These are phyloP conservation scores for Tulasnella sp. DNA, from an alignment of 768 basidiomycete genomes.

Conservation along the genomic window DNA sequence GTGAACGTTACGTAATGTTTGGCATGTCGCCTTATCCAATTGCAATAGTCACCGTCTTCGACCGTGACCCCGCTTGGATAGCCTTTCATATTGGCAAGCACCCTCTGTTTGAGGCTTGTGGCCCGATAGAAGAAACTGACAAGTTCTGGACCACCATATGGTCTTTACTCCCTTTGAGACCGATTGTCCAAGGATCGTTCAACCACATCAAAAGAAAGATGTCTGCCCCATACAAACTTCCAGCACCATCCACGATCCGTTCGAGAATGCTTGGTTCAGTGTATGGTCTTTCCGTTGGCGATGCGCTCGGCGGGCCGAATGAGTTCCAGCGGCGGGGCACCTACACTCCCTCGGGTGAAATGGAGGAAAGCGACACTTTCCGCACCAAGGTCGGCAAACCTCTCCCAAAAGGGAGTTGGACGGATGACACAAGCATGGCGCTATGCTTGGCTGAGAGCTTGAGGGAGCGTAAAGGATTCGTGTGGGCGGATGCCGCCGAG, in stretches of 20 bases:
- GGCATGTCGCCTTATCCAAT: no score
- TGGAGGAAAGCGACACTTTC: slow-evolving; percentile 27
- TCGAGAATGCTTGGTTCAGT: slow-evolving; percentile 30
- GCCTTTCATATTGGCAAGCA: no score
- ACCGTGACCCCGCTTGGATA: no score
- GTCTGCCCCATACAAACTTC: not conserved
- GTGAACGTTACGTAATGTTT: no score
- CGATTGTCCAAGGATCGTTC: not conserved
- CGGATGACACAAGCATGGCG: slow-evolving; percentile 30
- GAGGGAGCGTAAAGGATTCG: slow-evolving; percentile 8
- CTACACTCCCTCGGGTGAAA: slow-evolving; percentile 19
- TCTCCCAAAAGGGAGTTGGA: slow-evolving; percentile 30
- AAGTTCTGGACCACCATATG: no score
- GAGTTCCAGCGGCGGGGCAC: slow-evolving; percentile 27
- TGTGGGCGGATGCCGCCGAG: slow-evolving; percentile 19
- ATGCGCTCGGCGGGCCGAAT: slow-evolving; percentile 30
- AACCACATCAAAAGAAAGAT: not conserved
- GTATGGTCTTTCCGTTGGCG: slow-evolving; percentile 27
- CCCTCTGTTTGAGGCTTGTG: no score
- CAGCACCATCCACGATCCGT: not conserved
- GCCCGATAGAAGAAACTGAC: no score
- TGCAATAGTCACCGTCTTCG: no score
- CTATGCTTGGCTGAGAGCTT: slow-evolving; percentile 15
- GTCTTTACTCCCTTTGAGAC: not conserved
- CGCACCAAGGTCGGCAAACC: slow-evolving; percentile 15